phyloP scores from a whole-genome alignment of 192 early-diverging fungal species.

The Oehlia diaphana region DNA sequence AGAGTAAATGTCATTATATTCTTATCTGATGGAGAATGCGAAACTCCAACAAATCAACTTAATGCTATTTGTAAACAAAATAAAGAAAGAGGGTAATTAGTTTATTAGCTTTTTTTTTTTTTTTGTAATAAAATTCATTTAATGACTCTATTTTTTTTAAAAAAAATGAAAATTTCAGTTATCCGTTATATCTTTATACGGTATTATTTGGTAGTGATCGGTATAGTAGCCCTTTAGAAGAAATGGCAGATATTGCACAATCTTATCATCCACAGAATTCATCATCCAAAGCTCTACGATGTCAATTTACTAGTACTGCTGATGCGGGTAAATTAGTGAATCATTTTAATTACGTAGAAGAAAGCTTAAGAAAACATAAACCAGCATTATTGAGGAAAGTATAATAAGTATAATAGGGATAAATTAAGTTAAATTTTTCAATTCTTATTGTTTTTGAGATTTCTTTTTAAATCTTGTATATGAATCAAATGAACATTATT shows the following conservation, averaged over 20 bases:
- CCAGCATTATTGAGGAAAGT: background rate
- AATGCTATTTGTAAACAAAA: background rate
- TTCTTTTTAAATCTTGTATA: too few relatives aligned
- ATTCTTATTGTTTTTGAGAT: too few relatives aligned
- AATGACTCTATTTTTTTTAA: too few relatives aligned
- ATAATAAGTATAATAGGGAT: too few relatives aligned
- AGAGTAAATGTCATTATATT: slow-evolving; percentile 31
- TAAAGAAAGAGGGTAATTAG: background rate
- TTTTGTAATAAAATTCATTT: too few relatives aligned
- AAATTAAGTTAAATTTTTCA: too few relatives aligned
- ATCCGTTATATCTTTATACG: slow-evolving; percentile 17
- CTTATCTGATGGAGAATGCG: slow-evolving; percentile 23
- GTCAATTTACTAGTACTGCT: background rate
- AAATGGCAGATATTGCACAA: slow-evolving; percentile 21
- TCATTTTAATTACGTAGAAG: background rate
- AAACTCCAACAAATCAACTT: background rate
- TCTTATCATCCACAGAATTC: background rate
- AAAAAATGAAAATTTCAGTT: background rate
- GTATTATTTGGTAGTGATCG: background rate
- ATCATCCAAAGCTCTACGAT: background rate
- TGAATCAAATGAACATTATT: too few relatives aligned
- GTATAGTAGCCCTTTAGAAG: background rate
- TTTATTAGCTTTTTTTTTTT: too few relatives aligned
- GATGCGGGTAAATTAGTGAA: background rate
- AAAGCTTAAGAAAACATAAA: slow-evolving; percentile 11